phyloP scores from a whole-genome alignment of 1,139 yeast species.

The Hemisphaericaspora xylofermentans region DNA sequence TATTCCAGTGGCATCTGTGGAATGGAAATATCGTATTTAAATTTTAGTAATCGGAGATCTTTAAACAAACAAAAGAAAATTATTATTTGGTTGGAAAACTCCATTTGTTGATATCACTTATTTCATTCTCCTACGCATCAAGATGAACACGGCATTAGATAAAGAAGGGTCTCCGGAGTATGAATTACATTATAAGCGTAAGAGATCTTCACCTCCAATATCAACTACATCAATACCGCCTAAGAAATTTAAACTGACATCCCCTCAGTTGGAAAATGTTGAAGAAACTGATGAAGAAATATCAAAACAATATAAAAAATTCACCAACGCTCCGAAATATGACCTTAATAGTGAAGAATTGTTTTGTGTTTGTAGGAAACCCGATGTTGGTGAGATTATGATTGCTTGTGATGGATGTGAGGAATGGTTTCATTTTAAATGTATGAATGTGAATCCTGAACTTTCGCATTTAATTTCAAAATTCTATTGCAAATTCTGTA shows the following conservation, averaged over 20 bases:
- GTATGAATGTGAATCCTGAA: constrained; percentile 60
- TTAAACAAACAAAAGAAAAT: too few relatives aligned
- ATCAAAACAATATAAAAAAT: constrained; percentile 46
- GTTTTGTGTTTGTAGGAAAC: constrained; percentile 75
- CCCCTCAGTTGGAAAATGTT: constrained; percentile 1
- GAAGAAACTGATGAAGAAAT: constrained; percentile 39
- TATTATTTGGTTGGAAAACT: too few relatives aligned
- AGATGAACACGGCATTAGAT: constrained; percentile 1
- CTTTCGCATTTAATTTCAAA: constrained; percentile 59
- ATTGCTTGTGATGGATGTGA: constrained; percentile 94
- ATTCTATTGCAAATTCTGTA: constrained; percentile 77
- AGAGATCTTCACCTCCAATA: constrained; percentile 6
- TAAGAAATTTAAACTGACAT: constrained; percentile 4
- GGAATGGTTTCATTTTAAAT: constrained; percentile 89
- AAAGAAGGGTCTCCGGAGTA: constrained; percentile 2
- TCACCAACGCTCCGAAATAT: constrained; percentile 43
- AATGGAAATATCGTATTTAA: too few relatives aligned
- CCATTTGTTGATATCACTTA: too few relatives aligned
- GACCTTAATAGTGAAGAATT: constrained; percentile 58
- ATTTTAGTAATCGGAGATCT: too few relatives aligned
- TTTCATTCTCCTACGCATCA: background rate
- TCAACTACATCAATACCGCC: background rate
- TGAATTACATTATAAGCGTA: constrained; percentile 2
- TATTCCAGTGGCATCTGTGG: background rate
- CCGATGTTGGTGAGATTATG: constrained; percentile 78